Evolutionary conservation across 768 basidiomycete genomes (phyloP), one percentile per base, ranked within the genome.

Genomic region (Termitomyces sp.): DNA sequence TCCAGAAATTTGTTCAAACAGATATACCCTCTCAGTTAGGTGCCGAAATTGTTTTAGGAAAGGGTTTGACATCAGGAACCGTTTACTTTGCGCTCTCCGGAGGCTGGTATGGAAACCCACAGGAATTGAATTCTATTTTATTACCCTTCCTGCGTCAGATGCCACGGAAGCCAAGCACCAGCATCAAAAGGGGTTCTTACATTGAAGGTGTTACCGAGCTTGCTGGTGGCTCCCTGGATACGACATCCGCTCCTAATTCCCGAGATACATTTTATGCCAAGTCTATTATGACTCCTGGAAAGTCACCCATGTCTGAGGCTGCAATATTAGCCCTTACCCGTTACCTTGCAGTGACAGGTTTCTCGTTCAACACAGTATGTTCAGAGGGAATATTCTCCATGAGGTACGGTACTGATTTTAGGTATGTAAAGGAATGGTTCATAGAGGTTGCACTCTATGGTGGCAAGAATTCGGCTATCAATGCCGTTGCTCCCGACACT

Each of bases 401-500:
- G 33, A 36, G 30, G 43, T 20, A 22, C 43, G 11, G 22, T 2
- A 13, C 35, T 38, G 5, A 49, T 46, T 49, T 2, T 14, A 8
- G 4, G 32, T 16, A 20, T 46, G 32, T 32, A 8, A 38, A 74
- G 73, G 53, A 63, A 11, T 74, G 74, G 73, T 70, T 70, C 52
- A 71, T 75, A 0, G 68, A 78, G 62, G 60, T 79, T 5, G 79
- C 76, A 26, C 62, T 79, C 0, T 79, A 74, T 40, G 79, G 78
- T 22, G 79, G 80, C 9, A 62, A 66, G 3, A 76, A 76, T 55
- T 81, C 80, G 5, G 76, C 71, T 5, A 73, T 82, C 60, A 79
- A 78, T 60, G 60, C 71, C 13, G 72, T 80, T 4, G 58, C 72
- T 8, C 38, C 66, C 8, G 63, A 73, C 43, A 72, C 71, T 1